Conservation (phyloP, 116 monocot genomes). For the Cymodocea nodosa region DNA sequence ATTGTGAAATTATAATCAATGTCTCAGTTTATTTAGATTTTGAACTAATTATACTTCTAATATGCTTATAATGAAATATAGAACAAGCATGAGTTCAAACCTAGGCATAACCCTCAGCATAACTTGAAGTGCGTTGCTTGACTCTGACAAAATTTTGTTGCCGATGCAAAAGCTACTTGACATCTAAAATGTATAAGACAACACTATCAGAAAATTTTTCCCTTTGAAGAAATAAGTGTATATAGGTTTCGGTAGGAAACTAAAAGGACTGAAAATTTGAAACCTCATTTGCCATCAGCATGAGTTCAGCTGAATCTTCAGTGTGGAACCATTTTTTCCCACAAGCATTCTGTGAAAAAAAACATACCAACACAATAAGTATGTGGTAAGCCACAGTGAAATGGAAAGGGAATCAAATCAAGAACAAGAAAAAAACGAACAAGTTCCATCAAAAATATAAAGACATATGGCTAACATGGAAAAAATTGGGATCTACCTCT, state of each 20-base stretch:
- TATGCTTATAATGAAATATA: background rate
- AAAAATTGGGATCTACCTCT: too few species aligned
- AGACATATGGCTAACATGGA: too few species aligned
- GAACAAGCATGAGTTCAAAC: conserved; percentile 12
- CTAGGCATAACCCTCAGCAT: conserved; percentile 40
- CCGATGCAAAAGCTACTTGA: conserved; percentile 35
- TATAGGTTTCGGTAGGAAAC: background rate
- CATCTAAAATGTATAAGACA: conserved; percentile 33
- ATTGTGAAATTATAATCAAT: too few species aligned
- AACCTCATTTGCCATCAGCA: conserved; percentile 58
- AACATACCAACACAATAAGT: background rate
- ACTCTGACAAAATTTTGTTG: conserved; percentile 7
- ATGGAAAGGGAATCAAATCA: too few species aligned
- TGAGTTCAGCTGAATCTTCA: conserved; percentile 35
- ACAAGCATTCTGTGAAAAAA: conserved; percentile 54
- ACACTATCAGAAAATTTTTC: conserved; percentile 3
- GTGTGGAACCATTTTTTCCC: conserved; percentile 40
- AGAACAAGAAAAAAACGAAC: too few species aligned
- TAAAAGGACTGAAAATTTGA: background rate
- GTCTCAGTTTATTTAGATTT: too few species aligned
- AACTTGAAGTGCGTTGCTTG: conserved; percentile 15
- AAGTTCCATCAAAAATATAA: too few species aligned
- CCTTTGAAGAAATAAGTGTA: background rate
- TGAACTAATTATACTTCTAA: too few species aligned
- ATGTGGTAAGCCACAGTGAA: too few species aligned